phyloP scores from a whole-genome alignment of 495 filamentous ascomycete species.

The Penicillium ochrochloron region DNA sequence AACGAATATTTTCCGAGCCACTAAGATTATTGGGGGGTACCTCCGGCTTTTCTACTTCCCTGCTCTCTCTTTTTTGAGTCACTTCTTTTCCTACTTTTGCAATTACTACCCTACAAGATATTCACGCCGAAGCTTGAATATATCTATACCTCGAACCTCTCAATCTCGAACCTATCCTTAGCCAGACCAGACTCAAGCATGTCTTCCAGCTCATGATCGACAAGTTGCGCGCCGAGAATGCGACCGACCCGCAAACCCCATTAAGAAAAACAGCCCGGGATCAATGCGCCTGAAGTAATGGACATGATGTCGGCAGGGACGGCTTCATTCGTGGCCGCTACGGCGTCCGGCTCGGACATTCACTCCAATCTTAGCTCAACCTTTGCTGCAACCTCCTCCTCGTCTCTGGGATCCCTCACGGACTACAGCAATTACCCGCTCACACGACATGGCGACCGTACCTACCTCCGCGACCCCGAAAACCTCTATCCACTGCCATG shows the following conservation, averaged over 20 bases:
- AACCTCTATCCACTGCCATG: constrained; percentile 83
- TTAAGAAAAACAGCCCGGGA: constrained; percentile 27
- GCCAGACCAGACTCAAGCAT: constrained; percentile 17
- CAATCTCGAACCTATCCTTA: not conserved
- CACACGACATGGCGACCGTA: constrained; percentile 73
- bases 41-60: constrained; percentile 17
- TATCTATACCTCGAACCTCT: not conserved
- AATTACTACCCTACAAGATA: not conserved
- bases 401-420: constrained; percentile 42
- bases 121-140: not conserved
- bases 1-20: constrained; percentile 24
- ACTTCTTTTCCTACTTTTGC: not conserved
- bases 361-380: constrained; percentile 47
- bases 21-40: constrained; percentile 14
- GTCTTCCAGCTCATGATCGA: constrained; percentile 31
- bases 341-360: constrained; percentile 45
- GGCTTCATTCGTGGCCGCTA: constrained; percentile 32
- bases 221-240: constrained; percentile 39
- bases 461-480: constrained; percentile 77
- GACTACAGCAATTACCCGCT: constrained; percentile 64
- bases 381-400: constrained; percentile 45
- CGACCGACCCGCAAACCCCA: constrained; percentile 32
- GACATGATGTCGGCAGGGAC: constrained; percentile 43
- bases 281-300: constrained; percentile 35
- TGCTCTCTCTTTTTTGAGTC: constrained; percentile 7